phyloP scores from a whole-genome alignment of 2,329 filamentous ascomycete species.

The Colletotrichum graminicola region DNA sequence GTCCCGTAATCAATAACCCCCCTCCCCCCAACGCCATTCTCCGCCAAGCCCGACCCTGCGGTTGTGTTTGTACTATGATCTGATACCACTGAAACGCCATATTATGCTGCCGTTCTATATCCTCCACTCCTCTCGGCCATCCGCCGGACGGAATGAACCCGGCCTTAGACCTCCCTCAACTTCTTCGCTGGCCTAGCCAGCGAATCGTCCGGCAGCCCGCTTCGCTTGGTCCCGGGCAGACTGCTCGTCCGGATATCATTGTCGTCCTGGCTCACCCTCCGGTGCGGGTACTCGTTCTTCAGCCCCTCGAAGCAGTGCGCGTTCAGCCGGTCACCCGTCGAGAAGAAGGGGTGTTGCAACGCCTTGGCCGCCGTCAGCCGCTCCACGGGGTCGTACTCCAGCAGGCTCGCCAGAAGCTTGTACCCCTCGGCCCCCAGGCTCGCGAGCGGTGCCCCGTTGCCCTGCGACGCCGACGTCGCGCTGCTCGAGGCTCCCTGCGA shows the following conservation, averaged over 20 bases:
- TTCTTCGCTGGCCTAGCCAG: slow-evolving; percentile 74
- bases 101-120: neutral
- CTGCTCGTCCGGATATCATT: slow-evolving; percentile 95
- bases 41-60: neutral
- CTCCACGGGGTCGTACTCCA: slow-evolving; percentile 94
- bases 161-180: slow-evolving; percentile 63
- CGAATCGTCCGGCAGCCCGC: slow-evolving; percentile 84
- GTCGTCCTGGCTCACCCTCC: slow-evolving; percentile 92
- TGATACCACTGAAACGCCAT: neutral
- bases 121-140: neutral
- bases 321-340: slow-evolving; percentile 77
- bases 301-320: slow-evolving; percentile 92
- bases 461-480: slow-evolving; percentile 56
- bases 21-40: neutral
- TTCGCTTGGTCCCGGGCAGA: slow-evolving; percentile 90
- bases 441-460: slow-evolving; percentile 56
- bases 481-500: slow-evolving; percentile 67
- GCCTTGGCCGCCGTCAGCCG: slow-evolving; percentile 89
- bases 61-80: too few relatives aligned
- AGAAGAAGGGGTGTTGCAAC: slow-evolving; percentile 92
- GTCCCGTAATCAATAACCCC: neutral
- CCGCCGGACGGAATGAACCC: neutral
- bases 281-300: slow-evolving; percentile 88
- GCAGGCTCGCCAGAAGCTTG: slow-evolving; percentile 81
- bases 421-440: slow-evolving; percentile 82